These are phyloP conservation scores for Zancudomyces culisetae DNA, from an alignment of 371 early-diverging fungal species.

Conservation along the genomic window DNA sequence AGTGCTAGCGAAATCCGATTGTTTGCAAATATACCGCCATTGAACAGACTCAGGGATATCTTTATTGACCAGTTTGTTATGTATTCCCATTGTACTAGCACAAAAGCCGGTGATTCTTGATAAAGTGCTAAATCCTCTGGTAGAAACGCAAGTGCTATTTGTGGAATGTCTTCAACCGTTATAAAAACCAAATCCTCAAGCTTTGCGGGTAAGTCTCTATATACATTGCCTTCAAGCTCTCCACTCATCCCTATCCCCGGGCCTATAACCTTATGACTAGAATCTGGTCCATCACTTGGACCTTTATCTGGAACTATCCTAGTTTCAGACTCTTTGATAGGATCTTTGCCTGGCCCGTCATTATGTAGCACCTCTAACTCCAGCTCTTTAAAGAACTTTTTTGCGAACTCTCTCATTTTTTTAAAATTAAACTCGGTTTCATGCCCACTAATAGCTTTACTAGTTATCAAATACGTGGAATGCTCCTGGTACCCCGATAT, in stretches of 20 bases:
- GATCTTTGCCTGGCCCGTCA: background rate
- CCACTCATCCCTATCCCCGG: no score
- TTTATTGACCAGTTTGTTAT: conserved; percentile 21
- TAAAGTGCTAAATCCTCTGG: conserved; percentile 15
- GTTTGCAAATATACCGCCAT: conserved; percentile 16
- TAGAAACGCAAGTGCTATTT: conserved; percentile 15
- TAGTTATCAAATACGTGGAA: background rate
- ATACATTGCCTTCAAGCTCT: no score
- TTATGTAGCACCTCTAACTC: background rate
- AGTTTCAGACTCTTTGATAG: background rate
- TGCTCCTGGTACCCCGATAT: background rate
- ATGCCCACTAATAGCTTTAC: background rate
- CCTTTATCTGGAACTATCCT: background rate
- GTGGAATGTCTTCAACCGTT: background rate
- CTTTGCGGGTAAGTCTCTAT: background rate
- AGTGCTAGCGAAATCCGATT: conserved; percentile 13
- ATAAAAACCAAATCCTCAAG: background rate
- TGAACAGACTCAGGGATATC: conserved; percentile 16
- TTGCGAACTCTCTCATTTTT: background rate
- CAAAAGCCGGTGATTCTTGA: conserved; percentile 11
- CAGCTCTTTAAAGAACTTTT: background rate
- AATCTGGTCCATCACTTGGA: background rate
- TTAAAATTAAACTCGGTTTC: background rate
- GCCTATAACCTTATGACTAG: no score
- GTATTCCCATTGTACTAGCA: conserved; percentile 19